Percentiles rank a stretch among this genome's conserved stretches.
Evolutionary conservation across 345 rosid genomes (phyloP).

Genomic region (Citrus inodora): DNA sequence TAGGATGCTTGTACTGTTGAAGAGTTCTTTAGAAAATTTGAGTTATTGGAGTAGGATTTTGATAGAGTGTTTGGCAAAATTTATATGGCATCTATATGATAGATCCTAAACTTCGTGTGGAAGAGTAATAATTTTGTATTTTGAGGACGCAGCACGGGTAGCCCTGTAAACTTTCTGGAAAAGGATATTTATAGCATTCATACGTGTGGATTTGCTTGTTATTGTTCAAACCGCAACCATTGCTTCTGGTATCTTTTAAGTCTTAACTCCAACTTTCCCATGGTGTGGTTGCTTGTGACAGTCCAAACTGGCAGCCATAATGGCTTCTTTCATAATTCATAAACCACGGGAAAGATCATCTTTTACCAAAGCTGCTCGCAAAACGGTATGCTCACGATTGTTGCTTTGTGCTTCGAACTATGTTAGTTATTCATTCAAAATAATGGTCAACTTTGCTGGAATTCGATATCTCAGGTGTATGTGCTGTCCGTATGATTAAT

Average conservation of each 20-base stretch:
- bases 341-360: constrained; percentile 60
- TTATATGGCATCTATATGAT: background rate
- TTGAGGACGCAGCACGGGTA: background rate
- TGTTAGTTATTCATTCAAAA: background rate
- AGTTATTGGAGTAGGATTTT: background rate
- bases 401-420: background rate
- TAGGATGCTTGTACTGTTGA: background rate
- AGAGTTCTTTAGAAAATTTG: background rate
- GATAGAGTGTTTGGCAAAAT: background rate
- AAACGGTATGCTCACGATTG: constrained; percentile 44
- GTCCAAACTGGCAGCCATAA: constrained; percentile 69
- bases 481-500: background rate
- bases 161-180: background rate
- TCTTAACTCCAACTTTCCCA: background rate
- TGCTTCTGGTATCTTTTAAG: background rate
- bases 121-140: too few relatives aligned
- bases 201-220: background rate
- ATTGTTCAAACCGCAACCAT: background rate
- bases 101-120: background rate
- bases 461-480: background rate
- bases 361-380: constrained; percentile 61
- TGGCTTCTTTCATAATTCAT: constrained; percentile 88
- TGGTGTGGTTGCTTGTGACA: constrained; percentile 11
- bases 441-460: background rate
- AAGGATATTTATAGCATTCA: background rate